Conservation (phyloP, 2,329 filamentous ascomycete species). For the Hymenoscyphus repandus region DNA sequence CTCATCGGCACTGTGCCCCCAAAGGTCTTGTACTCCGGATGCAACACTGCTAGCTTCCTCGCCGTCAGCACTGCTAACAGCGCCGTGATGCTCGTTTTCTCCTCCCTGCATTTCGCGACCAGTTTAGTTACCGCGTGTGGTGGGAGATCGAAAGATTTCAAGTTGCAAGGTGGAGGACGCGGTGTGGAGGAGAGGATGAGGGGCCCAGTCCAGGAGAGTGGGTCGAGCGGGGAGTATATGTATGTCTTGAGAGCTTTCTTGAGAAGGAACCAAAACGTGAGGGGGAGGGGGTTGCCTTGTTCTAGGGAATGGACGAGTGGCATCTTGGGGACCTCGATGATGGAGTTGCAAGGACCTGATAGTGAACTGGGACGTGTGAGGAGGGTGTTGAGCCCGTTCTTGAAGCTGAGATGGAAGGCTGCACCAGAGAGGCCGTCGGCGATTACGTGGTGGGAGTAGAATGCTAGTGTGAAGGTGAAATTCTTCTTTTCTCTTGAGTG, state of each 20-base stretch:
- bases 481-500: neutral
- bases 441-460: slow-evolving; percentile 48
- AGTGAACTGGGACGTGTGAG: slow-evolving; percentile 9
- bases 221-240: slow-evolving; percentile 14
- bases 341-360: slow-evolving; percentile 16
- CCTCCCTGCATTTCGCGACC: slow-evolving; percentile 14
- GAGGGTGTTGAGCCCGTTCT: slow-evolving; percentile 36
- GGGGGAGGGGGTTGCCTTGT: slow-evolving; percentile 23
- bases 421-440: slow-evolving; percentile 45
- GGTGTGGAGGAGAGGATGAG: slow-evolving; percentile 4
- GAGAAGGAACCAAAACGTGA: slow-evolving; percentile 38
- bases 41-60: slow-evolving; percentile 13
- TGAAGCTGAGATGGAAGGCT: slow-evolving; percentile 46
- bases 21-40: slow-evolving; percentile 14
- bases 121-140: slow-evolving; percentile 6
- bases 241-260: slow-evolving; percentile 38
- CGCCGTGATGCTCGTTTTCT: slow-evolving; percentile 18
- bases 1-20: slow-evolving; percentile 11
- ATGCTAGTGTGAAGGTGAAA: slow-evolving; percentile 32
- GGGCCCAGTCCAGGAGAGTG: slow-evolving; percentile 11
- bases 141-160: slow-evolving; percentile 10
- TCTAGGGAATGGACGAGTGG: slow-evolving; percentile 18
- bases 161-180: slow-evolving; percentile 3
- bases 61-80: slow-evolving; percentile 16
- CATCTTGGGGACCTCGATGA: slow-evolving; percentile 27